Percentiles rank a stretch among this genome's conserved stretches.
phyloP scores from a whole-genome alignment of 805 yeast species.

The Candida golubevii region DNA sequence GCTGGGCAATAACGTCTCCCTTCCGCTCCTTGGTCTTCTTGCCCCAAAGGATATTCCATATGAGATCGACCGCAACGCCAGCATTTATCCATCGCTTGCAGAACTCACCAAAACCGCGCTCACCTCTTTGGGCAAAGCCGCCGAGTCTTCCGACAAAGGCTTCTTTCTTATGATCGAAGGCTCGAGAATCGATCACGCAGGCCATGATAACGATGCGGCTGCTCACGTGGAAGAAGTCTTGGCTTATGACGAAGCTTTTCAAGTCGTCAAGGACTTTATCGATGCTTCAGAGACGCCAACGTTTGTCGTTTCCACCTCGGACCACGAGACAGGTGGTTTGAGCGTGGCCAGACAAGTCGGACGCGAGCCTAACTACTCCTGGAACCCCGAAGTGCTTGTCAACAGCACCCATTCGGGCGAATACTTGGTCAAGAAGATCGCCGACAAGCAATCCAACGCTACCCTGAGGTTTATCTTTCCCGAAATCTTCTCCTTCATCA shows the following conservation, averaged over 20 bases:
- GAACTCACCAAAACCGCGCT: conserved; percentile 76
- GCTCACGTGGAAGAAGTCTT: conserved; percentile 89
- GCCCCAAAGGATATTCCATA: conserved; percentile 78
- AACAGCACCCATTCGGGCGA: conserved; percentile 77
- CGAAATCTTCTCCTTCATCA: conserved; percentile 23
- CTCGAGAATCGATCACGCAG: conserved; percentile 91
- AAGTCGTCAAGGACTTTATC: conserved; percentile 66
- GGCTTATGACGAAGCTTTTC: conserved; percentile 78
- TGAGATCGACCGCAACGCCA: conserved; percentile 67
- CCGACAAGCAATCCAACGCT: conserved; percentile 27
- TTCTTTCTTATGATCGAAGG: conserved; percentile 86
- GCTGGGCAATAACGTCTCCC: conserved; percentile 56
- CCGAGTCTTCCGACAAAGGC: conserved; percentile 71
- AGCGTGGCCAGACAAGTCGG: conserved; percentile 74
- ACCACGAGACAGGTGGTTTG: conserved; percentile 94
- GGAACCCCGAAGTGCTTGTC: conserved; percentile 75
- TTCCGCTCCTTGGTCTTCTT: conserved; percentile 74
- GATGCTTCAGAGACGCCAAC: conserved; percentile 69
- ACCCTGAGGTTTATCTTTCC: conserved; percentile 29
- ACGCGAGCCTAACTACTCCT: conserved; percentile 75
- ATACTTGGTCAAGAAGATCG: conserved; percentile 48
- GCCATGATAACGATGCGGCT: conserved; percentile 89
- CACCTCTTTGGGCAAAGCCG: conserved; percentile 58
- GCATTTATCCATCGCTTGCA: conserved; percentile 65
- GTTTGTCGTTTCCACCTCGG: conserved; percentile 73